phyloP scores from a whole-genome alignment of 805 yeast species.

The Metschnikowia borealis region DNA sequence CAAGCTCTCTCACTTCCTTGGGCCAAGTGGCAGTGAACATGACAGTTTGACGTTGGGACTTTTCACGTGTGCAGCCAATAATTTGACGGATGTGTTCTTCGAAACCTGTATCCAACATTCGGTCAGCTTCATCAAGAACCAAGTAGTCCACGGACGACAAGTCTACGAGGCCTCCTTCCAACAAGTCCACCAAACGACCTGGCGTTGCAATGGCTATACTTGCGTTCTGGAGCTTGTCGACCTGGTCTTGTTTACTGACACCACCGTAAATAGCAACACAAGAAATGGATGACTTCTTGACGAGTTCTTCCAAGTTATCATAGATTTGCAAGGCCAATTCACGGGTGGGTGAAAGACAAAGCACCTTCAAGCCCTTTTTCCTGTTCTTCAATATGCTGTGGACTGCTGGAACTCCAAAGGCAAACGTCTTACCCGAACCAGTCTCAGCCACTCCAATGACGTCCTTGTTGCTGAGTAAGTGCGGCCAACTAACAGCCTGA shows the following conservation, averaged over 20 bases:
- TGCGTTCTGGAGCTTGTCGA: conserved; percentile 58
- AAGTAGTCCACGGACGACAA: conserved; percentile 67
- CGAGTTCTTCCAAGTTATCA: conserved; percentile 71
- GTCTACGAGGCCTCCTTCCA: conserved; percentile 81
- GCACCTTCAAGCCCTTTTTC: conserved; percentile 58
- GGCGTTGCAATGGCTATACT: conserved; percentile 95
- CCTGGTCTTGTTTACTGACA: conserved; percentile 92
- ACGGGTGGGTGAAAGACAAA: conserved; percentile 94
- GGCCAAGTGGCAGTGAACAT: conserved; percentile 99
- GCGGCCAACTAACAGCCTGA: conserved; percentile 95
- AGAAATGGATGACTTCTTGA: conserved; percentile 56
- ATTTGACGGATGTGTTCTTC: conserved; percentile 92
- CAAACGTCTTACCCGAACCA: conserved; percentile 96
- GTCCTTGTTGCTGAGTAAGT: conserved; percentile 69
- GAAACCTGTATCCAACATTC: conserved; percentile 98
- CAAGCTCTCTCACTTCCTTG: conserved; percentile 92
- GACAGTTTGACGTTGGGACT: conserved; percentile 70
- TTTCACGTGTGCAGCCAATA: conserved; percentile 52
- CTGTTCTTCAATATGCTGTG: conserved; percentile 52
- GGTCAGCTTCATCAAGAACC: conserved; percentile 95
- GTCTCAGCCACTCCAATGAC: conserved; percentile 98
- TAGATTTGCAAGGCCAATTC: conserved; percentile 93
- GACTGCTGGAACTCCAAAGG: conserved; percentile 97
- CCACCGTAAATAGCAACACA: conserved; percentile 95
- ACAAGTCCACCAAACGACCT: conserved; percentile 89